Evolutionary conservation across 2,329 filamentous ascomycete species (phyloP).

Genomic region (Colletotrichum sp.): DNA sequence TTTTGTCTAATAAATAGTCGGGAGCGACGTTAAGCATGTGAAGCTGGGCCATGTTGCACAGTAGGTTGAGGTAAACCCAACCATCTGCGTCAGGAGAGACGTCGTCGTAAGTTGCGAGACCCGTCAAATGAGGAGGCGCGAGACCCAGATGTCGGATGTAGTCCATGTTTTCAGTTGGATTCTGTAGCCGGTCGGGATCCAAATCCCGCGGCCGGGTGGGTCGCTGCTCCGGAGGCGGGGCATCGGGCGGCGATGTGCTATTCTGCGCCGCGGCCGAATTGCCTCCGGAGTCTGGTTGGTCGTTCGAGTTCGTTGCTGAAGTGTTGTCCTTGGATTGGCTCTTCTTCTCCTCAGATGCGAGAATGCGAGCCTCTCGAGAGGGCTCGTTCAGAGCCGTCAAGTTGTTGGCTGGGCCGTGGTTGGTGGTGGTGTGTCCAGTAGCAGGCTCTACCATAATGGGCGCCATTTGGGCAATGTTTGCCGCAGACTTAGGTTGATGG

Average conservation of each 20-base stretch:
- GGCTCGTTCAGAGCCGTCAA: conserved; percentile 31
- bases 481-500: conserved; percentile 26
- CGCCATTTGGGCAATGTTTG: conserved; percentile 9
- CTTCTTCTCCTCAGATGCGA: conserved; percentile 42
- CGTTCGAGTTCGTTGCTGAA: conserved; percentile 51
- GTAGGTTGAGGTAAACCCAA: conserved; percentile 83
- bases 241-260: conserved; percentile 45
- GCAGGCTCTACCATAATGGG: conserved; percentile 32
- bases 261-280: conserved; percentile 15
- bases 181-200: conserved; percentile 77
- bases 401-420: conserved; percentile 34
- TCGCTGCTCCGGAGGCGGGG: conserved; percentile 67
- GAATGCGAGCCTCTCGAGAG: conserved; percentile 55
- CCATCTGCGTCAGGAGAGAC: conserved; percentile 70
- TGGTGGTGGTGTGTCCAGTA: conserved; percentile 24
- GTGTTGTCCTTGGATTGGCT: conserved; percentile 45
- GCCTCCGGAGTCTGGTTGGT: conserved; percentile 42
- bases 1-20: conserved; percentile 54
- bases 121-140: conserved; percentile 57
- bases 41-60: conserved; percentile 82
- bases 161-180: conserved; percentile 78
- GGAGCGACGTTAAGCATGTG: conserved; percentile 85
- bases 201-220: conserved; percentile 79
- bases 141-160: conserved; percentile 80
- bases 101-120: conserved; percentile 32